Percentiles rank a stretch among this genome's conserved stretches.
phyloP scores from a whole-genome alignment of 352 stramenopile genomes.

The Globisporangium okanoganense region DNA sequence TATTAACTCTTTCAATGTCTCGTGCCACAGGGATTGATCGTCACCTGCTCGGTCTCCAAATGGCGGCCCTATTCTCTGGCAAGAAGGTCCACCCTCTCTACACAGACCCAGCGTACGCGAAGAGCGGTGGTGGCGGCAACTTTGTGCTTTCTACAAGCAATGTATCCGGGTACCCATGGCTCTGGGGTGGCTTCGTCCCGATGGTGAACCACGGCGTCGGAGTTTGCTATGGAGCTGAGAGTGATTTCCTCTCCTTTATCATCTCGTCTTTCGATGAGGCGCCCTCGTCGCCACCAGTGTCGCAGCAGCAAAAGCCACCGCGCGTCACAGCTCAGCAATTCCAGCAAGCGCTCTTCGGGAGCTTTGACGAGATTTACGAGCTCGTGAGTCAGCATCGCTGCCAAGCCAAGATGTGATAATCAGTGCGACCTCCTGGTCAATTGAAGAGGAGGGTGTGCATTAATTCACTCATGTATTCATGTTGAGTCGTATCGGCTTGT shows the following conservation, averaged over 20 bases:
- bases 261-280: constrained; percentile 81
- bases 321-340: constrained; percentile 40
- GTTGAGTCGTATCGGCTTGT: background rate
- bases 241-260: constrained; percentile 89
- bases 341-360: constrained; percentile 42
- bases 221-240: constrained; percentile 91
- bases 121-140: constrained; percentile 78
- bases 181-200: constrained; percentile 93
- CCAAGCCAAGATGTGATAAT: constrained; percentile 13
- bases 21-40: constrained; percentile 73
- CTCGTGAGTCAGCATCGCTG: constrained; percentile 21
- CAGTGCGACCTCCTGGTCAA: background rate
- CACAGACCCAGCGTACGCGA: constrained; percentile 75
- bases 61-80: constrained; percentile 75
- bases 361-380: constrained; percentile 57
- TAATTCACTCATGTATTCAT: background rate
- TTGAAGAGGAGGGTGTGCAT: background rate
- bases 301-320: constrained; percentile 4
- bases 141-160: constrained; percentile 95
- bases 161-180: constrained; percentile 93
- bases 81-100: constrained; percentile 73
- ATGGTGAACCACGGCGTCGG: constrained; percentile 90
- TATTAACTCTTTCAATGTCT: background rate
- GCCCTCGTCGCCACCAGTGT: constrained; percentile 7
- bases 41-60: constrained; percentile 91